A percentile compares a stretch with the other conserved stretches of the same genome.
phyloP scores from a whole-genome alignment of 2,329 filamentous ascomycete genomes.

The Fusarium nelsonii region DNA sequence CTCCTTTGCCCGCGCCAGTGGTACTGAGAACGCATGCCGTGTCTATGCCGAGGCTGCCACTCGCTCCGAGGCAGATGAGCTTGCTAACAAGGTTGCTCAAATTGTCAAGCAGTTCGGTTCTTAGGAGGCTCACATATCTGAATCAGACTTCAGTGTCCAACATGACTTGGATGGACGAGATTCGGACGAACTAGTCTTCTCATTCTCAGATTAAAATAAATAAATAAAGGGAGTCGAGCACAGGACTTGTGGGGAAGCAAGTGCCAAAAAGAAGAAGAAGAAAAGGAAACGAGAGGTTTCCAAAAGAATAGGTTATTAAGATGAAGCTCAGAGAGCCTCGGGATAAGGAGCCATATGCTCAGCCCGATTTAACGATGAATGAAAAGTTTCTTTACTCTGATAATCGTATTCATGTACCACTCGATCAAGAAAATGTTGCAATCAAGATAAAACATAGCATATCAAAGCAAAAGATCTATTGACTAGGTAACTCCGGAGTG shows the following conservation, averaged over 20 bases:
- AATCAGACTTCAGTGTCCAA: not conserved
- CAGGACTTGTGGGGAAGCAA: slow-evolving; percentile 6
- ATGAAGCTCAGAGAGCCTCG: slow-evolving; percentile 18
- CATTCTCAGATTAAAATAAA: slow-evolving; percentile 24
- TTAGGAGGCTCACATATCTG: slow-evolving; percentile 31
- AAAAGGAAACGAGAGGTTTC: slow-evolving; percentile 19
- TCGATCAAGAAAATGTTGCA: not conserved
- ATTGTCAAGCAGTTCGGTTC: slow-evolving; percentile 73
- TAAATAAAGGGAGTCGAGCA: slow-evolving; percentile 5
- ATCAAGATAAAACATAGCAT: not conserved
- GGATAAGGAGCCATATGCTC: slow-evolving; percentile 12
- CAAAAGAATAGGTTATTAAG: slow-evolving; percentile 18
- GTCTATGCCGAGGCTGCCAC: slow-evolving; percentile 96
- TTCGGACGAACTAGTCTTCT: slow-evolving; percentile 16
- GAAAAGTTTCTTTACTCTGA: slow-evolving; percentile 31
- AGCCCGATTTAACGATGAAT: slow-evolving; percentile 37
- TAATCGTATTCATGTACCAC: not conserved
- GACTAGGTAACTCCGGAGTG: slow-evolving; percentile 48
- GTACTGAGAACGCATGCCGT: slow-evolving; percentile 94
- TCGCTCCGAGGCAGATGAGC: slow-evolving; percentile 88
- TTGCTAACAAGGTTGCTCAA: slow-evolving; percentile 84
- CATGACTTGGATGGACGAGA: slow-evolving; percentile 8
- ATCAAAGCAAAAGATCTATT: slow-evolving; percentile 47
- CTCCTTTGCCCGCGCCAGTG: slow-evolving; percentile 90
- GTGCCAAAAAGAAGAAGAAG: not conserved